Conservation (phyloP, 441 rosid genomes). For the Theobroma grandiflorum region DNA sequence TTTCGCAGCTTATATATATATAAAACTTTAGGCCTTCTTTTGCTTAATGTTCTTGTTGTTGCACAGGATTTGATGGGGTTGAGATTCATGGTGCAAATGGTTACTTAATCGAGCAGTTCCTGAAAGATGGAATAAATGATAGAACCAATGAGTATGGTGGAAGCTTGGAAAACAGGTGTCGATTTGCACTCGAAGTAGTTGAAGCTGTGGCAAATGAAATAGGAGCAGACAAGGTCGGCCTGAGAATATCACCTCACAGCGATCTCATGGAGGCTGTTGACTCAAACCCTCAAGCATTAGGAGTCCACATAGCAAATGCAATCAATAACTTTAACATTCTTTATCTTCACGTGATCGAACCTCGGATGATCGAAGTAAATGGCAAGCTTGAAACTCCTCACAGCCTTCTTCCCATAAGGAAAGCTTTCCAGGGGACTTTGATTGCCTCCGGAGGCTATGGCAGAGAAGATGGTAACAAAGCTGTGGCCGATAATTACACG, state of each 20-base stretch:
- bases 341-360: slow-evolving; percentile 36
- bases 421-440: slow-evolving; percentile 33
- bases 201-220: background rate
- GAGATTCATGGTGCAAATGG: slow-evolving; percentile 42
- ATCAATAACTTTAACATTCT: slow-evolving; percentile 11
- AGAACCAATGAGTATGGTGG: slow-evolving; percentile 36
- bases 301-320: slow-evolving; percentile 26
- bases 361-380: slow-evolving; percentile 22
- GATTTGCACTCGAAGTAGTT: background rate
- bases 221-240: slow-evolving; percentile 12
- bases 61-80: slow-evolving; percentile 43
- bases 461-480: slow-evolving; percentile 27
- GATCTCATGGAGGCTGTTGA: slow-evolving; percentile 26
- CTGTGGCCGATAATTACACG: slow-evolving; percentile 22
- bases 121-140: slow-evolving; percentile 39
- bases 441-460: slow-evolving; percentile 31
- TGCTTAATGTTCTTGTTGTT: too few relatives aligned
- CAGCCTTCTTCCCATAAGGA: slow-evolving; percentile 34
- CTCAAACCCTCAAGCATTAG: slow-evolving; percentile 32
- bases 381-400: slow-evolving; percentile 26
- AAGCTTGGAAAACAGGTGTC: slow-evolving; percentile 32
- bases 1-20: too few relatives aligned
- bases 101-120: slow-evolving; percentile 36
- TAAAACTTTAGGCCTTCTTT: too few relatives aligned
- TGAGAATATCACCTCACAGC: slow-evolving; percentile 33